Conservation (phyloP, 129 eudicot genomes). For the Mikania micrantha region DNA sequence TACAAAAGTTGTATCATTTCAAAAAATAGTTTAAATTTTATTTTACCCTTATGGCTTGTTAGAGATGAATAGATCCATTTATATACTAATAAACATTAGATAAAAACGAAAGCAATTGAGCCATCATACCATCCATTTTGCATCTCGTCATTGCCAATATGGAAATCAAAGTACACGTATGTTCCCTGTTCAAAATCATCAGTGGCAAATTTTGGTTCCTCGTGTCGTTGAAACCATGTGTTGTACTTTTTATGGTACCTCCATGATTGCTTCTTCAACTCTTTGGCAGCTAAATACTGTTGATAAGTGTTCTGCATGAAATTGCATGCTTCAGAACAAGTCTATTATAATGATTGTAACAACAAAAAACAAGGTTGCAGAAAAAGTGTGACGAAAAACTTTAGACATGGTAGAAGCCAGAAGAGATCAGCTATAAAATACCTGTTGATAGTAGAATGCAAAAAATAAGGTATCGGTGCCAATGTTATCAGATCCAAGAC, state of each 20-base stretch:
- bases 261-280: conserved; percentile 96
- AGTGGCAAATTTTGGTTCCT: conserved; percentile 90
- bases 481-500: conserved; percentile 74
- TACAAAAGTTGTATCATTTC: not conserved
- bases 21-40: not conserved
- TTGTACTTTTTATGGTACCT: conserved; percentile 91
- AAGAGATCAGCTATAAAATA: conserved; percentile 5
- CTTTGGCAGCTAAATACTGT: conserved; percentile 95
- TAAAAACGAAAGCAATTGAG: not conserved
- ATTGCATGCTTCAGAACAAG: conserved; percentile 14
- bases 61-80: not conserved
- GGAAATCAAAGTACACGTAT: conserved; percentile 94
- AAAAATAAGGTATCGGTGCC: conserved; percentile 92
- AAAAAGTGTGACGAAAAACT: not conserved
- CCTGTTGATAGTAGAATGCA: conserved; percentile 92
- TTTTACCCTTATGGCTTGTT: not conserved
- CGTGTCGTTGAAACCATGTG: conserved; percentile 98
- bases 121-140: conserved; percentile 86
- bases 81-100: not conserved
- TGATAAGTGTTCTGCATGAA: conserved; percentile 81
- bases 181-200: conserved; percentile 98
- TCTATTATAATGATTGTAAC: not conserved
- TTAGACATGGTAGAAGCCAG: not conserved
- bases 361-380: not conserved
- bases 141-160: conserved; percentile 65